phyloP scores from a whole-genome alignment of 2,329 filamentous ascomycete genomes.

The Neonectria faginata region DNA sequence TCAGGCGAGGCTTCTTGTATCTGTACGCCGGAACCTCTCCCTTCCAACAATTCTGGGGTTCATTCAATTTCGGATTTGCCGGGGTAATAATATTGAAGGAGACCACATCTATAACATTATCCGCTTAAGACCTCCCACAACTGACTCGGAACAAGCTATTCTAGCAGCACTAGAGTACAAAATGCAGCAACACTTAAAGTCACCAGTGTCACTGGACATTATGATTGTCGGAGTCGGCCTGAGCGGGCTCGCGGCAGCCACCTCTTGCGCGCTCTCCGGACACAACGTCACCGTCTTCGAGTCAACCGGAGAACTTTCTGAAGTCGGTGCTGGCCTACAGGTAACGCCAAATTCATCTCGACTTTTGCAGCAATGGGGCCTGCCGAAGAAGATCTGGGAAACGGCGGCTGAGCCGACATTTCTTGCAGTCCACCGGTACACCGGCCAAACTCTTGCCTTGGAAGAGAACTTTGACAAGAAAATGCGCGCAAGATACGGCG shows the following conservation, averaged over 20 bases:
- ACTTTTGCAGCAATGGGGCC: constrained; percentile 62
- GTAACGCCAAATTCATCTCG: constrained; percentile 63
- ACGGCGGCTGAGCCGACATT: constrained; percentile 57
- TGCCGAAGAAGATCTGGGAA: constrained; percentile 58
- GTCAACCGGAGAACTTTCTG: constrained; percentile 51
- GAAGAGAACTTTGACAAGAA: constrained; percentile 65
- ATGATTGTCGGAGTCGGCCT: constrained; percentile 58
- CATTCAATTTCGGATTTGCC: constrained; percentile 15
- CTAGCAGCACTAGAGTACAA: not conserved
- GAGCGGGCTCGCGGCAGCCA: constrained; percentile 55
- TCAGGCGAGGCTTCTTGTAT: not conserved
- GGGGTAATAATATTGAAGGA: not conserved
- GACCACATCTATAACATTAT: constrained; percentile 1
- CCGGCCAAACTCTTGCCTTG: constrained; percentile 60
- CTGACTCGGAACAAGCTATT: not conserved
- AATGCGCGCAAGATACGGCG: constrained; percentile 65
- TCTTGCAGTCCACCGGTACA: constrained; percentile 65
- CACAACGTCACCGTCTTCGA: constrained; percentile 58
- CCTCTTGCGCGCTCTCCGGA: constrained; percentile 52
- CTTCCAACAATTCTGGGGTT: not conserved
- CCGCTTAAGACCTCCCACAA: not conserved
- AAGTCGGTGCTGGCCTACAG: constrained; percentile 66
- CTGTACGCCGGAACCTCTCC: not conserved
- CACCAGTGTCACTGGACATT: constrained; percentile 46
- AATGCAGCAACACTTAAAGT: constrained; percentile 21